A percentile compares a stretch with the other conserved stretches of the same genome.
phyloP scores from a whole-genome alignment of 257 asterid genomes.

The Verbena officinalis region DNA sequence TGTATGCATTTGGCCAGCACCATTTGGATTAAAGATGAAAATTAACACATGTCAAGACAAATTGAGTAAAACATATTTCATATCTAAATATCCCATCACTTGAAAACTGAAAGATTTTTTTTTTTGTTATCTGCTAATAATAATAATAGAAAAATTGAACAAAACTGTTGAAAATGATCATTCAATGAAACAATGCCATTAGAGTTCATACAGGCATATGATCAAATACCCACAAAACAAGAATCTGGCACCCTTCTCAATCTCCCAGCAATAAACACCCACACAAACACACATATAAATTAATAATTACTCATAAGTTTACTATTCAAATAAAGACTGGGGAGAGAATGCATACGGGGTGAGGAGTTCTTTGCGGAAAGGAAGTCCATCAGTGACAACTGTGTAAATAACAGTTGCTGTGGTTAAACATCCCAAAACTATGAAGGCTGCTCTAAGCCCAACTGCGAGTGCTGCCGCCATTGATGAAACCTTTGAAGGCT shows the following conservation, averaged over 20 bases:
- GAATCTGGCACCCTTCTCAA: neutral
- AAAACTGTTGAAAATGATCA: neutral
- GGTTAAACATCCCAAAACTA: constrained; percentile 52
- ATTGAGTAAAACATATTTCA: too few relatives aligned
- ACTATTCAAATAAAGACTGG: neutral
- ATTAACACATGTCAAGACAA: too few relatives aligned
- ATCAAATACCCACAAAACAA: constrained; percentile 18
- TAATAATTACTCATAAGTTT: neutral
- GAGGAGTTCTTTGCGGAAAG: constrained; percentile 73
- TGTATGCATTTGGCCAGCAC: too few relatives aligned
- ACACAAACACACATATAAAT: too few relatives aligned
- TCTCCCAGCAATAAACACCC: neutral
- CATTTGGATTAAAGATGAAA: too few relatives aligned
- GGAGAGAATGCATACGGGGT: constrained; percentile 59
- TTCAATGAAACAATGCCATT: neutral
- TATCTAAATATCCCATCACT: too few relatives aligned
- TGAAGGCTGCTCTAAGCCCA: constrained; percentile 54
- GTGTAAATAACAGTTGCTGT: constrained; percentile 68
- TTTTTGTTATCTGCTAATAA: neutral
- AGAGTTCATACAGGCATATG: neutral
- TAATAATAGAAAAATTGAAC: neutral
- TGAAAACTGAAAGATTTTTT: too few relatives aligned
- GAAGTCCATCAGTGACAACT: constrained; percentile 64
- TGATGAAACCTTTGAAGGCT: constrained; percentile 19
- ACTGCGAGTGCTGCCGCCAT: constrained; percentile 56